Percentiles rank a stretch among this genome's conserved stretches.
These are phyloP conservation scores for Populus nigra DNA, from an alignment of 345 rosid species.

Conservation along the genomic window DNA sequence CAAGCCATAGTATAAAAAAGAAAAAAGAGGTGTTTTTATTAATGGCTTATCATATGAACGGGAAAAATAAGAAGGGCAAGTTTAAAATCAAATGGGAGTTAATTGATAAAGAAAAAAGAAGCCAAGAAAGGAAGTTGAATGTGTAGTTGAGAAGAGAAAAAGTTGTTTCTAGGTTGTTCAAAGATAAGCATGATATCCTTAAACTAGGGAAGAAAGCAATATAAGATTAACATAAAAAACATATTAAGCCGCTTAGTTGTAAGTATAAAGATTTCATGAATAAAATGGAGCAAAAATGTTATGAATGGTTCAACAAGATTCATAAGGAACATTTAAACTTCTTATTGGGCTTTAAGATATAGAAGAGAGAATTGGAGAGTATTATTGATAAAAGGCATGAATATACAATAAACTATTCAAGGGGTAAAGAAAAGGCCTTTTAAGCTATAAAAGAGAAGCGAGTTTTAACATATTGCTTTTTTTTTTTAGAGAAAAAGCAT, in stretches of 20 bases:
- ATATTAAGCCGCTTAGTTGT: conserved; percentile 51
- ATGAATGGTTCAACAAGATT: conserved; percentile 80
- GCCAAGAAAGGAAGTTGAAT: conserved; percentile 55
- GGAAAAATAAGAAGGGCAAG: conserved; percentile 63
- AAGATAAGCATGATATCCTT: conserved; percentile 73
- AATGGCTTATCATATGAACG: too few species aligned
- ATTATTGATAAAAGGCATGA: conserved; percentile 68
- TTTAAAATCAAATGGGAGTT: conserved; percentile 89
- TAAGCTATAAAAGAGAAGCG: conserved; percentile 69
- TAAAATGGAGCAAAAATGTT: conserved; percentile 64
- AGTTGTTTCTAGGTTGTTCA: conserved; percentile 58
- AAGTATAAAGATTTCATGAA: conserved; percentile 87
- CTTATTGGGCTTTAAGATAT: conserved; percentile 72
- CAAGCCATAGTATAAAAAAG: too few species aligned
- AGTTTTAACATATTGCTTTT: conserved; percentile 47
- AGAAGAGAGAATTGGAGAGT: conserved; percentile 71
- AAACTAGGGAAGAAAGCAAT: conserved; percentile 65
- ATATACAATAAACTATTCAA: conserved; percentile 61
- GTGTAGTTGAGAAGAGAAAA: conserved; percentile 55
- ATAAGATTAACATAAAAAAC: conserved; percentile 57
- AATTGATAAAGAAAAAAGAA: conserved; percentile 85
- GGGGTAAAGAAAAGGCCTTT: conserved; percentile 70
- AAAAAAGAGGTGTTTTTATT: too few species aligned
- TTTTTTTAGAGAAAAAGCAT: conserved; percentile 56
- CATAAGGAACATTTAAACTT: conserved; percentile 84